Conservation (phyloP, 257 asterid species). For the Avicennia marina region DNA sequence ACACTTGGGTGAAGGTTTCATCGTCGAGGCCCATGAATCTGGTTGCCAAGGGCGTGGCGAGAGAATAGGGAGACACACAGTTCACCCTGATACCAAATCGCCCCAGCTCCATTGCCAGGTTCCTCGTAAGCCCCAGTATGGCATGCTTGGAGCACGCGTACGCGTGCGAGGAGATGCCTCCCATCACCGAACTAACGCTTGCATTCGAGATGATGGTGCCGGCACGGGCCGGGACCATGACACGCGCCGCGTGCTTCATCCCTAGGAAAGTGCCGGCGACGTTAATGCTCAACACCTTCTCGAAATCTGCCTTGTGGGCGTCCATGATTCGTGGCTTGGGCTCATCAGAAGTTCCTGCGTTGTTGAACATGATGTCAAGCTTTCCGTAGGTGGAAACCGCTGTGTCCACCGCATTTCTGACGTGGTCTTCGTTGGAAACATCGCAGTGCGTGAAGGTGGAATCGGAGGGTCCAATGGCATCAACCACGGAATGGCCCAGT, state of each 20-base stretch:
- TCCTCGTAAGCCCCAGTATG: conserved; percentile 34
- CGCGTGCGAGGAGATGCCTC: conserved; percentile 30
- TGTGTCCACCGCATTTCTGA: conserved; percentile 33
- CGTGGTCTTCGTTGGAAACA: conserved; percentile 43
- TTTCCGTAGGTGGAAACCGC: conserved; percentile 37
- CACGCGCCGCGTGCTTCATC: conserved; percentile 47
- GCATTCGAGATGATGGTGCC: conserved; percentile 40
- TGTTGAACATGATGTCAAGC: conserved; percentile 59
- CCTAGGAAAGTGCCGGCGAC: conserved; percentile 42
- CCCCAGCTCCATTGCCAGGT: conserved; percentile 36
- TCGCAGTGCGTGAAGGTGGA: conserved; percentile 45
- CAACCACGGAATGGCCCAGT: conserved; percentile 27
- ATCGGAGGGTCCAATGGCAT: conserved; percentile 28
- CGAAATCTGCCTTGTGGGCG: conserved; percentile 25
- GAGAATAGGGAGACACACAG: conserved; percentile 42
- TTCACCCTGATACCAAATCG: conserved; percentile 43
- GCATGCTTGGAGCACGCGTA: conserved; percentile 39
- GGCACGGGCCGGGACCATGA: conserved; percentile 33
- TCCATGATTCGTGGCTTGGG: conserved; percentile 29
- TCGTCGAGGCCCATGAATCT: conserved; percentile 25
- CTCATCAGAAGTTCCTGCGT: conserved; percentile 36
- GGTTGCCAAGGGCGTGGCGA: conserved; percentile 35
- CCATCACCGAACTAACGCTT: conserved; percentile 22
- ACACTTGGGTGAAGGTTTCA: conserved; percentile 20
- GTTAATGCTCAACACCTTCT: conserved; percentile 32